Evolutionary conservation across 148 eudicot species (phyloP).

Genomic region (Cornus kousa): DNA sequence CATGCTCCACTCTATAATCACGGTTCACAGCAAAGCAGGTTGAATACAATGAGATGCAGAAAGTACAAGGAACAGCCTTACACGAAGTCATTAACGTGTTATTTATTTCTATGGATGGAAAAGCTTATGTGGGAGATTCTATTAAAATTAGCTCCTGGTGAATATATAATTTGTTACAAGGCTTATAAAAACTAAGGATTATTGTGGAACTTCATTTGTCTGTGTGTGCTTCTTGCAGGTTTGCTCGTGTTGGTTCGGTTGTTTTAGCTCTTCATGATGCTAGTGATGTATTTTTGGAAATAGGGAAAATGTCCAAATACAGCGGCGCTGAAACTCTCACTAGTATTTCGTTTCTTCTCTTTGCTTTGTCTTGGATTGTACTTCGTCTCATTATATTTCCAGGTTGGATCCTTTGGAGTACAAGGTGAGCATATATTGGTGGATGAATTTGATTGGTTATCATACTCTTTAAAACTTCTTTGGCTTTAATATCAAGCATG

Average conservation of each 20-base stretch:
- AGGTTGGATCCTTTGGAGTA: constrained; percentile 78
- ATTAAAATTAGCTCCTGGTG: background rate
- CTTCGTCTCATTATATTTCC: constrained; percentile 76
- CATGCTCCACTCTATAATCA: too few relatives aligned
- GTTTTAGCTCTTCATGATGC: constrained; percentile 83
- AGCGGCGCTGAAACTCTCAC: constrained; percentile 67
- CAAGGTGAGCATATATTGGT: constrained; percentile 41
- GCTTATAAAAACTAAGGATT: too few relatives aligned
- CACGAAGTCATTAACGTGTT: background rate
- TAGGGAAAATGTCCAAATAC: constrained; percentile 88
- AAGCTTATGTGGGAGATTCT: background rate
- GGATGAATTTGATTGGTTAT: background rate
- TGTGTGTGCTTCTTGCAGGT: constrained; percentile 35
- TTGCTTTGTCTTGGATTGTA: constrained; percentile 66
- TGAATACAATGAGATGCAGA: too few relatives aligned
- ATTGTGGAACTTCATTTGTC: too few relatives aligned
- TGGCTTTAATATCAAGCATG: background rate
- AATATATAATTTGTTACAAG: too few relatives aligned
- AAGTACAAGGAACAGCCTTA: background rate
- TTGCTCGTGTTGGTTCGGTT: constrained; percentile 72
- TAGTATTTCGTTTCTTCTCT: constrained; percentile 64
- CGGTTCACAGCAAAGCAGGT: too few relatives aligned
- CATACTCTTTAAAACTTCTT: background rate
- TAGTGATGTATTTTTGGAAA: constrained; percentile 76
- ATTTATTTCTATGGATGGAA: too few relatives aligned